Base-by-base conservation (phyloP, 2,329 filamentous ascomycete genomes). In the Xylariaceae sp. region DNA sequence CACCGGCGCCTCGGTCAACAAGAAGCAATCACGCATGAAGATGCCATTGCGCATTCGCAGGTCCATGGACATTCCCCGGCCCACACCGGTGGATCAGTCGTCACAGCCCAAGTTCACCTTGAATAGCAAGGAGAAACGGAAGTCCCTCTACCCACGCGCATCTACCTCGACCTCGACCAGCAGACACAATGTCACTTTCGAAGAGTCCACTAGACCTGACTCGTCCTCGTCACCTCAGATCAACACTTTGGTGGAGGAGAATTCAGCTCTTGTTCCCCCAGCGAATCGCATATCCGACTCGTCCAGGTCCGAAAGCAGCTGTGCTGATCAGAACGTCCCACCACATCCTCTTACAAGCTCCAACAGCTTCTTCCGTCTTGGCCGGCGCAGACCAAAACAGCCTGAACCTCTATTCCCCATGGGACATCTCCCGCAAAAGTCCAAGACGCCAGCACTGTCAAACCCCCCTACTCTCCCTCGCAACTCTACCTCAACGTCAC, bases 261-360 rank as follows among this genome's bases (percentile, higher is more conserved):
- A 68, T 37, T 75, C 77, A 11, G 68, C 75, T 3, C 63, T 86
- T 38, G 76, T 77, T 6, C 67, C 83, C 14, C 76, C 80, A 9
- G 64, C 75, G 19, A 72, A 74, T 42, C 70, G 85, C 25, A 63
- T 83, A 18, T 92, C 85, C 5, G 90, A 95, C 51, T 95, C 90
- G 2, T 94, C 88, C 2, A 76, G 84, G 45, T 95, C 90, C 18
- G 89, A 95, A 57, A 83, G 76, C 28, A 94, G 85, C 60, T 84
- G 80, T 12, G 77, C 71, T 26, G 81, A 89, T 49, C 72, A 72
- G 46, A 66, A 22, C 8, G 67, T 25, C 63, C 75, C 31, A 75
- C 74, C 57, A 71, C 68, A 31, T 72, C 64, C 43, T 24, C 72
- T 64, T 29, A 74, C 69, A 33, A 79, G 76, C 5, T 80, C 74